Evolutionary conservation across 306 rosid genomes (phyloP).

Genomic region (Rosa multiflora): DNA sequence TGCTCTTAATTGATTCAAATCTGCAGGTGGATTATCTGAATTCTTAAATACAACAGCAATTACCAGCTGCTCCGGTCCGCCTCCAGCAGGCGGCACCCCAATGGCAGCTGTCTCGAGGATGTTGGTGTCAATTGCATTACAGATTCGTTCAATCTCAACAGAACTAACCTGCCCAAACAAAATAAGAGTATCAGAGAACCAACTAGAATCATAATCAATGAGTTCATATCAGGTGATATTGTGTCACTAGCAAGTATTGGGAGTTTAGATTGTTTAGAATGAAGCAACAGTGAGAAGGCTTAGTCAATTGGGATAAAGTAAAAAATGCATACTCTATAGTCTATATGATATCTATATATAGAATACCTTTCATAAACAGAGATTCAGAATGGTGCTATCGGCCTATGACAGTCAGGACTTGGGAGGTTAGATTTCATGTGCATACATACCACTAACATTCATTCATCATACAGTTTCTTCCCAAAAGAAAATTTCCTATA

Average conservation of each 20-base stretch:
- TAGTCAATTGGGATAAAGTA: too few species aligned
- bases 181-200: constrained; percentile 7
- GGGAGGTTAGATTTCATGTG: not conserved
- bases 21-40: constrained; percentile 28
- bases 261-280: not conserved
- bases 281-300: not conserved
- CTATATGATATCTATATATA: not conserved
- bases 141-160: constrained; percentile 90
- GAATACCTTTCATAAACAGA: not conserved
- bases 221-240: not conserved
- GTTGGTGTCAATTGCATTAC: constrained; percentile 60
- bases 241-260: not conserved
- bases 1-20: constrained; percentile 46
- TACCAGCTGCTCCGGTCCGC: constrained; percentile 88
- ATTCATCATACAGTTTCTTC: not conserved
- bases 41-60: constrained; percentile 70
- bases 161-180: constrained; percentile 77
- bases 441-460: not conserved
- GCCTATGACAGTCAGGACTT: not conserved
- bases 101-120: constrained; percentile 92
- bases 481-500: constrained; percentile 25
- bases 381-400: not conserved
- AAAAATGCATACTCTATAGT: not conserved
- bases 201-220: not conserved
- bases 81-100: constrained; percentile 81